Base-by-base conservation (phyloP, 345 rosid genomes). In the Limnanthes douglasii region DNA sequence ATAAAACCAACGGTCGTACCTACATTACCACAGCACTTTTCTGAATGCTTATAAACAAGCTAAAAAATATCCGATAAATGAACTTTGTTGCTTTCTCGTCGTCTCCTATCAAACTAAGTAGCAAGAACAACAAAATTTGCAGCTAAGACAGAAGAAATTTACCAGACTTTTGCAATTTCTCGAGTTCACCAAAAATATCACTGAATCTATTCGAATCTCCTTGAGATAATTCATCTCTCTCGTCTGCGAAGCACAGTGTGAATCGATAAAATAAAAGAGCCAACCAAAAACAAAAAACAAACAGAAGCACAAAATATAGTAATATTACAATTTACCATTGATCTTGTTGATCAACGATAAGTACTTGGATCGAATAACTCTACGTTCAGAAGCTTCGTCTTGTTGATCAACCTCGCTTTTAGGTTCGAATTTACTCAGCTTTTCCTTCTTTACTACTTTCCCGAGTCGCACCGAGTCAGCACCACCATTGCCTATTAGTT, bases 321-420 rank as follows among this genome's bases (percentile, higher is more conserved):
- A 14, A 18, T 18, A 11, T 10, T 27, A 6, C 0, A 3, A n/a
- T n/a, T n/a, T 24, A 86, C 94, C 88, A 16, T 46, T 75, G 44
- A 86, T 78, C 53, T 59, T 61, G 53, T 45, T 60, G n/a, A 42
- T 54, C 1, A 82, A 51, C 9, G 62, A 68, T 34, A 58, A 86
- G 43, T 82, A 86, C 45, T 69, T 61, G n/a, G 94, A 82, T 22
- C 94, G 69, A 8, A 86, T 75, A 48, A 54, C 54, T 11, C 94
- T 61, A 26, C 86, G 69, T 9, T 61, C 66, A 11, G 42, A 29
- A 15, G 50, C 30, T 3, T 39, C 57, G 3, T 50, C 36, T 6
- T 4, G 4, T 33, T 3, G 33, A 1, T 1, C 34, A 6, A 19
- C 37, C n/a, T n/a, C n/a, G n/a, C n/a, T n/a, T n/a, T n/a, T n/a